These are phyloP conservation scores for Aspergillus sp. DNA, from an alignment of 2,329 filamentous ascomycete species.

Conservation along the genomic window DNA sequence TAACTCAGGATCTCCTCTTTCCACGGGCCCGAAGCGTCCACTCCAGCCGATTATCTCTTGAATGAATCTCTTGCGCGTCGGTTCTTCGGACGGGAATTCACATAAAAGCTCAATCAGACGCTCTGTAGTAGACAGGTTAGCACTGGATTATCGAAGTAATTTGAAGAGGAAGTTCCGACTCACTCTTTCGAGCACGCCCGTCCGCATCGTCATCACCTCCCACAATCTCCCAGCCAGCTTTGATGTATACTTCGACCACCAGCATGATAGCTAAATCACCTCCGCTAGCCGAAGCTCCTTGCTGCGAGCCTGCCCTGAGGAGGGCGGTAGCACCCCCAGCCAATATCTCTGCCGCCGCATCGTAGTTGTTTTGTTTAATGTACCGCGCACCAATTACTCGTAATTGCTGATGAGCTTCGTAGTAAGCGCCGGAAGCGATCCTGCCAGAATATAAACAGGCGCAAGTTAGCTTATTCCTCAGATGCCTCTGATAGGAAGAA, in stretches of 20 bases:
- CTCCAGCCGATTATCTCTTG: conserved; percentile 89
- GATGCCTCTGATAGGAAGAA: neutral
- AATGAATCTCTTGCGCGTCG: conserved; percentile 90
- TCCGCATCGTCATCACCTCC: conserved; percentile 57
- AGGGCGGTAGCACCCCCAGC: conserved; percentile 82
- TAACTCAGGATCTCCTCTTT: conserved; percentile 89
- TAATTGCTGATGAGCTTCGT: conserved; percentile 98
- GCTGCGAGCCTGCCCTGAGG: conserved; percentile 64
- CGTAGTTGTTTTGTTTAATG: conserved; percentile 83
- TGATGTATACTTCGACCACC: conserved; percentile 87
- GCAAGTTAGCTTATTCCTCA: conserved; percentile 21
- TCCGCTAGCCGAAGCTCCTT: conserved; percentile 90
- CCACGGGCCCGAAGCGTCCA: conserved; percentile 79
- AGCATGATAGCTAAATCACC: conserved; percentile 87
- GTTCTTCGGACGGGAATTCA: conserved; percentile 80
- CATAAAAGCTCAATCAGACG: conserved; percentile 77
- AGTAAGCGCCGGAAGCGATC: conserved; percentile 89
- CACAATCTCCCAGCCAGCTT: conserved; percentile 74
- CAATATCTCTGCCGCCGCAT: conserved; percentile 84
- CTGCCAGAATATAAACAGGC: conserved; percentile 47
- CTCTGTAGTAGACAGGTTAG: conserved; percentile 36
- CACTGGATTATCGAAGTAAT: too few relatives aligned
- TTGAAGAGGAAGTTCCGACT: conserved; percentile 17
- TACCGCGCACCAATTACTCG: conserved; percentile 94
- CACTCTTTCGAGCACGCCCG: conserved; percentile 66